Percentiles rank a stretch among this genome's conserved stretches.
Evolutionary conservation across 2,329 filamentous ascomycete genomes (phyloP).

Genomic region (Penicillium sp.): DNA sequence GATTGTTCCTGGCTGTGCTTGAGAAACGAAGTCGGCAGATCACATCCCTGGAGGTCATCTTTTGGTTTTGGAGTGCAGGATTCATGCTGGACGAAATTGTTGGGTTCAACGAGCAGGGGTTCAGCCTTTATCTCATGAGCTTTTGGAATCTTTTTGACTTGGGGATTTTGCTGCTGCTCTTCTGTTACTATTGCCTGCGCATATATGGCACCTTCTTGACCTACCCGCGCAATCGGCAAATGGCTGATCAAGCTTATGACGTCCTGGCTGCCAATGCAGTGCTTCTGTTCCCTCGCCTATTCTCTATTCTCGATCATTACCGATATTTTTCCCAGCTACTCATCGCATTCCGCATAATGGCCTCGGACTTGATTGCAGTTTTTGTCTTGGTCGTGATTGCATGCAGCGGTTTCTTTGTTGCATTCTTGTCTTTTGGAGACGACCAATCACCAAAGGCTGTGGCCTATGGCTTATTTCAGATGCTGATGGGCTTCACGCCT

Average conservation of each 20-base stretch:
- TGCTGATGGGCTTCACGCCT: slow-evolving; percentile 92
- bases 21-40: slow-evolving; percentile 69
- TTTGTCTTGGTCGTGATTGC: slow-evolving; percentile 77
- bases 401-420: slow-evolving; percentile 92
- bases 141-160: slow-evolving; percentile 97
- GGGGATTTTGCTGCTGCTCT: slow-evolving; percentile 76
- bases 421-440: slow-evolving; percentile 73
- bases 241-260: slow-evolving; percentile 84
- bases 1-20: slow-evolving; percentile 78
- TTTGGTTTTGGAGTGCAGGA: slow-evolving; percentile 97
- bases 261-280: slow-evolving; percentile 89
- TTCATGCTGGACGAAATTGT: slow-evolving; percentile 97
- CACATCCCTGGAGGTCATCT: slow-evolving; percentile 75
- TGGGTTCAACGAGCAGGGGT: slow-evolving; percentile 93
- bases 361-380: slow-evolving; percentile 77
- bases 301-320: slow-evolving; percentile 90
- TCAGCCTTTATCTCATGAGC: slow-evolving; percentile 93
- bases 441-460: slow-evolving; percentile 65
- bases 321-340: slow-evolving; percentile 92
- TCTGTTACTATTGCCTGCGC: slow-evolving; percentile 84
- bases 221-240: slow-evolving; percentile 59
- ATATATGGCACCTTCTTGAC: slow-evolving; percentile 81
- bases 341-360: slow-evolving; percentile 92
- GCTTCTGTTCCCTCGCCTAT: slow-evolving; percentile 80
- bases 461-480: slow-evolving; percentile 88